A percentile compares a stretch with the other conserved stretches of the same genome.
These are phyloP conservation scores for Parascedosporium putredinis DNA, from an alignment of 2,329 filamentous ascomycete genomes.

Conservation along the genomic window DNA sequence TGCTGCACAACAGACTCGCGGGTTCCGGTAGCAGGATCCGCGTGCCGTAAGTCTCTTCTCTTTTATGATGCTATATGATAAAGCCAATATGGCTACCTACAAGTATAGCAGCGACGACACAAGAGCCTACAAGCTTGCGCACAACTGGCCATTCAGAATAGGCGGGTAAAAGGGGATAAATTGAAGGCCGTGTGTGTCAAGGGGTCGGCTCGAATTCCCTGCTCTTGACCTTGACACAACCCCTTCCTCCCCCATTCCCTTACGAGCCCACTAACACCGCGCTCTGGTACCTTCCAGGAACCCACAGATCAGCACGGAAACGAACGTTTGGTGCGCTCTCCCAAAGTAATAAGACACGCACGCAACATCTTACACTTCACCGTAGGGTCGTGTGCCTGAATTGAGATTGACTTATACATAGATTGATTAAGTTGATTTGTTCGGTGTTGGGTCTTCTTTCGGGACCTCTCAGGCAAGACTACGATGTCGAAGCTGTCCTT, in stretches of 20 bases:
- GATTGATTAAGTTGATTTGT: no score
- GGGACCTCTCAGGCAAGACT: no score
- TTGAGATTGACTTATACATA: background rate
- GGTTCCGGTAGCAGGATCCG: background rate
- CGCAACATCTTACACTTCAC: no score
- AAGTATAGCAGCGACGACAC: background rate
- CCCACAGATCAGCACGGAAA: background rate
- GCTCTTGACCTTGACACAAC: background rate
- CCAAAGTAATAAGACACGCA: background rate
- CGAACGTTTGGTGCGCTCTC: background rate
- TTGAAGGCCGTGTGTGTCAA: conserved; percentile 5
- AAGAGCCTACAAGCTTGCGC: background rate
- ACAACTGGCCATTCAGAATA: background rate
- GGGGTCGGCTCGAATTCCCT: conserved; percentile 1
- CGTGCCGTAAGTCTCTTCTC: background rate
- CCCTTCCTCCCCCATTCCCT: background rate
- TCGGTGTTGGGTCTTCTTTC: no score
- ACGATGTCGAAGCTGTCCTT: no score
- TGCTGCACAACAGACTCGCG: background rate
- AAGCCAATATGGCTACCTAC: background rate
- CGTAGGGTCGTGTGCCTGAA: background rate
- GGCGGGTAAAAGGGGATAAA: conserved; percentile 6
- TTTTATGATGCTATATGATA: background rate
- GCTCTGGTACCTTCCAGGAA: background rate
- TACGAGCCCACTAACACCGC: background rate